Evolutionary conservation across 192 early-diverging fungal genomes (phyloP), one percentile per base, ranked within the genome.

Genomic region (Coemansia sp.): DNA sequence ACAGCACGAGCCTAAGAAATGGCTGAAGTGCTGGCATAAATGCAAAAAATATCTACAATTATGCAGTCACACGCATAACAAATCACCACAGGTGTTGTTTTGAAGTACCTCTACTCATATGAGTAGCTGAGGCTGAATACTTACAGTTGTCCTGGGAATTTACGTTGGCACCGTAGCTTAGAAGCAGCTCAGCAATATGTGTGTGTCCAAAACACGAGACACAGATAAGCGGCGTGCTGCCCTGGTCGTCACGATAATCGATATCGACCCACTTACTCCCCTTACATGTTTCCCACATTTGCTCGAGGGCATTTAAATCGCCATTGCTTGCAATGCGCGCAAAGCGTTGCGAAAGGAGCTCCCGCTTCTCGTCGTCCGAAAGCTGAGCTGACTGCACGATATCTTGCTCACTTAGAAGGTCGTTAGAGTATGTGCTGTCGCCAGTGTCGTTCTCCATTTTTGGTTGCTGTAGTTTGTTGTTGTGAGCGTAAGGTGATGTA

Each of bases 191-290:
- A 9, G 81, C 89, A 65, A 94, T 82, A 43, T 87, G 81, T 5
- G 79, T 66, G 55, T 93, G 85, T 37, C 91, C 93, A 83, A 95
- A 94, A 56, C 91, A 93, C 30, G 89, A 83, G 2, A 93, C 89
- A 61, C 92, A 94, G 47, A 93, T 91, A 42, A 98, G 81, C 11
- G 91, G 87, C 6, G 89, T 92, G 30, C 84, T 88, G 21, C 93
- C 95, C 59, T 92, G 90, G 49, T 89, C 89, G 69, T 98, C 95
- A 30, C 82, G 81, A 12, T 80, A 83, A 68, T 98, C 83, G 15
- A 95, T 73, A 65, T 89, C 86, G 45, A 92, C 80, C 74, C 78
- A 86, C 53, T 83, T 59, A n/a, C 34, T 52, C 43, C 79, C 69
- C 54, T 71, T 62, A 37, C 76, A 79, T 44, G 80, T 73, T 19